Conservation (phyloP, 345 rosid species). For the Jatropha curcas region DNA sequence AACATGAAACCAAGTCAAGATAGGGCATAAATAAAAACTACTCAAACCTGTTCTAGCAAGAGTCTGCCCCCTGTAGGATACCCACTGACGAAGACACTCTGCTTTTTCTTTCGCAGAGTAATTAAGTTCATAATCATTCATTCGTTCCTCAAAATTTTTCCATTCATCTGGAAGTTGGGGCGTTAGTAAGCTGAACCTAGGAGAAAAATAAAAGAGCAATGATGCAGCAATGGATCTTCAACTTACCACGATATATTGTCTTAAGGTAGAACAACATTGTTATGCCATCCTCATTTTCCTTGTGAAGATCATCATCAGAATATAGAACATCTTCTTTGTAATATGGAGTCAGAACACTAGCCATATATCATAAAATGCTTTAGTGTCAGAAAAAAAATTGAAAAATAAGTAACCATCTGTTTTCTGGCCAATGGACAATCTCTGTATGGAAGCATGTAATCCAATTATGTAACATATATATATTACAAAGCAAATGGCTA, state of each 20-base stretch:
- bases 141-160: slow-evolving; percentile 67
- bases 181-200: slow-evolving; percentile 14
- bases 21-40: background rate
- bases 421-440: slow-evolving; percentile 6
- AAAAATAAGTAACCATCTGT: slow-evolving; percentile 6
- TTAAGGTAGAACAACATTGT: slow-evolving; percentile 73
- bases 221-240: slow-evolving; percentile 13
- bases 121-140: slow-evolving; percentile 32
- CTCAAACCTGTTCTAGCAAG: slow-evolving; percentile 85
- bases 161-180: slow-evolving; percentile 70
- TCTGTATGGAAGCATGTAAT: background rate
- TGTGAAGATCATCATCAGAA: slow-evolving; percentile 71
- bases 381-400: slow-evolving; percentile 9
- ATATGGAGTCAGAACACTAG: slow-evolving; percentile 91
- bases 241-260: slow-evolving; percentile 89
- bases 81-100: slow-evolving; percentile 72
- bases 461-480: background rate
- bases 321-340: slow-evolving; percentile 85
- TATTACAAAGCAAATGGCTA: background rate
- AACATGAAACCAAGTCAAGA: slow-evolving; percentile 6
- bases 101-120: slow-evolving; percentile 26
- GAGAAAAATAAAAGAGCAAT: slow-evolving; percentile 12
- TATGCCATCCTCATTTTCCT: slow-evolving; percentile 95
- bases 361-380: slow-evolving; percentile 22
- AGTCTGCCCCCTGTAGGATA: slow-evolving; percentile 90